Percentiles rank a stretch among this genome's conserved stretches.
phyloP scores from a whole-genome alignment of 2,329 filamentous ascomycete genomes.

The Diaporthe velutina region DNA sequence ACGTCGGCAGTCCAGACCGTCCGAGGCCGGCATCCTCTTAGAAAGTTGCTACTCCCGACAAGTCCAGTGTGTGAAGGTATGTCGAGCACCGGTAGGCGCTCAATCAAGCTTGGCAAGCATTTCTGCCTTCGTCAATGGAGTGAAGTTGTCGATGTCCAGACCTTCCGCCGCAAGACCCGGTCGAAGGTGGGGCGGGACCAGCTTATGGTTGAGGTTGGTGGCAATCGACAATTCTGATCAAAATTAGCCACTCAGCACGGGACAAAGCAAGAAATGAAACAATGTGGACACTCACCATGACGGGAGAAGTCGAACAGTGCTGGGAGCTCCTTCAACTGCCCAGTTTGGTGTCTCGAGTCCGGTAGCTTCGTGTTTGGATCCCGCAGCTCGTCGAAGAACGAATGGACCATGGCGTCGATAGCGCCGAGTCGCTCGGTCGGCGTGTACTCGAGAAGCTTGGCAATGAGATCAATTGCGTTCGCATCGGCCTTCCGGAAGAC shows the following conservation, averaged over 20 bases:
- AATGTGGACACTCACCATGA: slow-evolving; percentile 77
- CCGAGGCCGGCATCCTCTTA: slow-evolving; percentile 13
- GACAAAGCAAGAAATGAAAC: slow-evolving; percentile 13
- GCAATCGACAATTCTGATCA: slow-evolving; percentile 92
- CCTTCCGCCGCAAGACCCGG: slow-evolving; percentile 80
- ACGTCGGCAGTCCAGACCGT: slow-evolving; percentile 29
- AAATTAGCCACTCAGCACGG: slow-evolving; percentile 42
- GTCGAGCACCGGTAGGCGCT: slow-evolving; percentile 54
- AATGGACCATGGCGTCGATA: slow-evolving; percentile 96
- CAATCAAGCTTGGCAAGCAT: slow-evolving; percentile 99
- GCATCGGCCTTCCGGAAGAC: slow-evolving; percentile 97
- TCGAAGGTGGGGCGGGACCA: slow-evolving; percentile 88
- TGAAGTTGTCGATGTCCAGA: slow-evolving; percentile 94
- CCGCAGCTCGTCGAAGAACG: slow-evolving; percentile 97
- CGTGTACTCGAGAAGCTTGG: slow-evolving; percentile 93
- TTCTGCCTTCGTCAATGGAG: slow-evolving; percentile 89
- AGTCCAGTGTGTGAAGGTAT: slow-evolving; percentile 32
- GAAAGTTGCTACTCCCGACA: slow-evolving; percentile 36
- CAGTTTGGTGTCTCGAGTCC: slow-evolving; percentile 91
- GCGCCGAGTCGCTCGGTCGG: slow-evolving; percentile 94
- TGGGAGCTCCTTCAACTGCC: slow-evolving; percentile 84
- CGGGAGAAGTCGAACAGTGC: slow-evolving; percentile 92
- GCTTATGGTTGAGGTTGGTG: slow-evolving; percentile 85
- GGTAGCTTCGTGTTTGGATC: slow-evolving; percentile 92
- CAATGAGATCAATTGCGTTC: slow-evolving; percentile 95